Conservation (phyloP, 2,329 filamentous ascomycete genomes). For the Pseudogymnoascus destructans region DNA sequence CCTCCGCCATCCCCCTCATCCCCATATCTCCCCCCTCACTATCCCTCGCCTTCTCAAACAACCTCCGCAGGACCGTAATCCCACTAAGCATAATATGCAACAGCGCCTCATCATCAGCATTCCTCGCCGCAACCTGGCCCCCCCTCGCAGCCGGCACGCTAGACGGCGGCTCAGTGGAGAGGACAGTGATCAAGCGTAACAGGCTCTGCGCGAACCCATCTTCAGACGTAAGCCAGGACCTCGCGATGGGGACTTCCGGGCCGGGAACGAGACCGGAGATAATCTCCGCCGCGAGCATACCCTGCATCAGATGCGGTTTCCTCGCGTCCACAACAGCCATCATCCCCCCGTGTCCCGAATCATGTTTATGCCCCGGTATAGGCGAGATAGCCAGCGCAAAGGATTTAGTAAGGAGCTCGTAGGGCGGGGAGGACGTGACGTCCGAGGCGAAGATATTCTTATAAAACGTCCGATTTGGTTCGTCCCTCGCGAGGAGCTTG, state of each 20-base stretch:
- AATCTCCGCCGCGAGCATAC: conserved; percentile 80
- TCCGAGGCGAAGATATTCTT: conserved; percentile 70
- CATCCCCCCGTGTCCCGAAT: conserved; percentile 43
- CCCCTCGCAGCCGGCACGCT: too few species aligned
- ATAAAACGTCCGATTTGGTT: conserved; percentile 80
- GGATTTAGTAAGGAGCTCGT: conserved; percentile 71
- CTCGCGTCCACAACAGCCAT: conserved; percentile 64
- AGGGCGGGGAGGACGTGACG: conserved; percentile 46
- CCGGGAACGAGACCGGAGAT: conserved; percentile 60
- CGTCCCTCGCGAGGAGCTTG: conserved; percentile 82
- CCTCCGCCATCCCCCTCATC: conserved; percentile 35
- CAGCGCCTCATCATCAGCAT: conserved; percentile 21
- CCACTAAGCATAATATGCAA: conserved; percentile 50
- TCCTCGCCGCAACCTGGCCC: conserved; percentile 20
- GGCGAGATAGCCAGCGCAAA: conserved; percentile 81
- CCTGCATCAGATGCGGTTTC: conserved; percentile 85
- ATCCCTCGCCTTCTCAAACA: conserved; percentile 55
- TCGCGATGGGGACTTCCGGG: conserved; percentile 59
- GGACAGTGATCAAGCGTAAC: conserved; percentile 57
- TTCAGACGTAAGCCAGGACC: conserved; percentile 67
- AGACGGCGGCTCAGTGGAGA: conserved; percentile 32
- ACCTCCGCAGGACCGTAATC: conserved; percentile 51
- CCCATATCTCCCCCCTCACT: conserved; percentile 21
- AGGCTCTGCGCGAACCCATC: conserved; percentile 77
- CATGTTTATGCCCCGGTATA: conserved; percentile 52